Base-by-base conservation (phyloP, 2,329 filamentous ascomycete species). In the Blumeria graminis region DNA sequence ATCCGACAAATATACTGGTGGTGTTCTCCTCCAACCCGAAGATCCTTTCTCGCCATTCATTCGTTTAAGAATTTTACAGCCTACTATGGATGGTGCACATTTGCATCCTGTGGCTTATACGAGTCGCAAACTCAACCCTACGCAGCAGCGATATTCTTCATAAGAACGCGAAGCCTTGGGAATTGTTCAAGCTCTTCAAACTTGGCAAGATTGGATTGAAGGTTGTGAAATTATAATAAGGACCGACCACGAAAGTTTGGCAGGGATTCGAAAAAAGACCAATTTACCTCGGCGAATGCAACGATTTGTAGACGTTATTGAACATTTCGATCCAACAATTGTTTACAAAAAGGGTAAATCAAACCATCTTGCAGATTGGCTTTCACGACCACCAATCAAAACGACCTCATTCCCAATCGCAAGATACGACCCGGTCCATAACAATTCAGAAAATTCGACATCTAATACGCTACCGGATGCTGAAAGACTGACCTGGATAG, bases 241-340 rank as follows among this genome's bases (percentile, higher is more conserved):
- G 32, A 54, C 51, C 11, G 51, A 54, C 16, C 51, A 54, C 34
- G 16, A 39, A 38, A 41, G 51, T 28, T 22, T 41, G 32, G 35
- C 51, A 11, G 10, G 35, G 11, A 54, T 54, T 5, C 16, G 8
- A 10, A 54, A 22, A 38, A 53, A 53, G 10, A 10, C 34, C 4
- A 53, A 53, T 13, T n/a, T 53, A 22, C 34, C 51, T 18, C 34
- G 51, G 22, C 18, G 36, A 8, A 50, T 55, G 18, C 38, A 48
- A 22, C 18, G 46, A 32, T 57, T 48, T 14, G 6, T 50, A 8
- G 55, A 56, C 10, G 33, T 56, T 18, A 18, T 50, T 35, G 55
- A 48, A 39, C 13, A 56, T 38, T 18, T 53, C 28, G n/a, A 53
- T 51, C 41, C 55, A 39, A 50, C 32, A n/a, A 53, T 57, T 51